Conservation (phyloP, 164 flowering plant species). For the Sedum album region DNA sequence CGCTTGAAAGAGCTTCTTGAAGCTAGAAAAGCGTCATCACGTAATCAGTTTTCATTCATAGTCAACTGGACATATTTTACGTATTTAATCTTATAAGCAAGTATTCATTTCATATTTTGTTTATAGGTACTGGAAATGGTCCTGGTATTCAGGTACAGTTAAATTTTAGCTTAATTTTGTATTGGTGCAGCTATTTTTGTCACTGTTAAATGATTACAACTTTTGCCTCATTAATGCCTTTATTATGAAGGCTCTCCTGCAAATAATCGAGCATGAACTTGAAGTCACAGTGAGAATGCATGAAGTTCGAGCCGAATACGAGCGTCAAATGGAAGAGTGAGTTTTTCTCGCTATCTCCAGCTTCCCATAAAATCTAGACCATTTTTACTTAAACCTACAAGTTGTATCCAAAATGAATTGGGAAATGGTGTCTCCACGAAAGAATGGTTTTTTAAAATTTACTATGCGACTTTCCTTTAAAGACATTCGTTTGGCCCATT, state of each 20-base stretch:
- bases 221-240: background rate
- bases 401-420: too few relatives aligned
- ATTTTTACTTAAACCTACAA: too few relatives aligned
- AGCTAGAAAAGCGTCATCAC: constrained; percentile 69
- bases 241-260: constrained; percentile 60
- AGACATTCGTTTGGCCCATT: too few relatives aligned
- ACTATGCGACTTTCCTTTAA: too few relatives aligned
- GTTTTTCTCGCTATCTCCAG: constrained; percentile 11
- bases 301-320: constrained; percentile 90
- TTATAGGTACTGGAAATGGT: constrained; percentile 48
- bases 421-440: background rate
- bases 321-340: constrained; percentile 88
- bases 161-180: background rate
- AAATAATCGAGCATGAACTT: constrained; percentile 86
- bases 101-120: constrained; percentile 2
- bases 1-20: constrained; percentile 87
- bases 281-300: constrained; percentile 83
- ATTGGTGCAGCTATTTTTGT: background rate
- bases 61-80: background rate
- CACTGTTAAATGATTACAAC: background rate
- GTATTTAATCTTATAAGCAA: background rate
- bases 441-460: background rate
- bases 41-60: constrained; percentile 27
- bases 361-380: too few relatives aligned
- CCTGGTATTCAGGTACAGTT: constrained; percentile 66